Evolutionary conservation across 345 rosid species (phyloP).

Genomic region (Streptanthus diversifolius): DNA sequence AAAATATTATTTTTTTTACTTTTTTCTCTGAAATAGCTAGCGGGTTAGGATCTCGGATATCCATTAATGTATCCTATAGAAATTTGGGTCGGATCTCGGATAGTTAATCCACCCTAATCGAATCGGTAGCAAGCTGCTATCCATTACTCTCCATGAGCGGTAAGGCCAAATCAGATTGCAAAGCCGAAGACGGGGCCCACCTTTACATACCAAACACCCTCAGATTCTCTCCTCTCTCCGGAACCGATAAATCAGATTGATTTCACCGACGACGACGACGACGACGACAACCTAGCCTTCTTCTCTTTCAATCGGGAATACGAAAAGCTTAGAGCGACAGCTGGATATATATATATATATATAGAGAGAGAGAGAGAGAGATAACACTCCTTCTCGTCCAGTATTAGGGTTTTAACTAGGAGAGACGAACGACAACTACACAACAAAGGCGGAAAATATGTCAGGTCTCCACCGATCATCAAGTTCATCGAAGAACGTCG

Average conservation of each 20-base stretch:
- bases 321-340: not conserved
- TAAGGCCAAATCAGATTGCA: constrained; percentile 5
- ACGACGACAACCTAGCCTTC: not conserved
- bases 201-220: not conserved
- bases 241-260: constrained; percentile 20
- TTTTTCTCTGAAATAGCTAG: not conserved
- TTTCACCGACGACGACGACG: constrained; percentile 25
- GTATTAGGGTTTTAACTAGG: constrained; percentile 28
- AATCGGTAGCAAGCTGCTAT: not conserved
- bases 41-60: not conserved
- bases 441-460: constrained; percentile 35
- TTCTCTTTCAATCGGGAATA: constrained; percentile 4
- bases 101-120: not conserved
- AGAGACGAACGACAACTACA: constrained; percentile 11
- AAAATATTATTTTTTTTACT: not conserved
- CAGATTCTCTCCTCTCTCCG: constrained; percentile 6
- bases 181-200: constrained; percentile 4
- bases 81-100: constrained; percentile 24
- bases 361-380: not conserved
- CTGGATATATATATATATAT: not conserved
- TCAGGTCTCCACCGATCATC: constrained; percentile 66
- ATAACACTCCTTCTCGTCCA: constrained; percentile 6
- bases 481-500: constrained; percentile 69
- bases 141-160: not conserved
- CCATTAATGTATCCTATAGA: not conserved